Evolutionary conservation across 345 rosid genomes (phyloP), one percentile per base, ranked within the genome.

Genomic region (Erodium maritimum): DNA sequence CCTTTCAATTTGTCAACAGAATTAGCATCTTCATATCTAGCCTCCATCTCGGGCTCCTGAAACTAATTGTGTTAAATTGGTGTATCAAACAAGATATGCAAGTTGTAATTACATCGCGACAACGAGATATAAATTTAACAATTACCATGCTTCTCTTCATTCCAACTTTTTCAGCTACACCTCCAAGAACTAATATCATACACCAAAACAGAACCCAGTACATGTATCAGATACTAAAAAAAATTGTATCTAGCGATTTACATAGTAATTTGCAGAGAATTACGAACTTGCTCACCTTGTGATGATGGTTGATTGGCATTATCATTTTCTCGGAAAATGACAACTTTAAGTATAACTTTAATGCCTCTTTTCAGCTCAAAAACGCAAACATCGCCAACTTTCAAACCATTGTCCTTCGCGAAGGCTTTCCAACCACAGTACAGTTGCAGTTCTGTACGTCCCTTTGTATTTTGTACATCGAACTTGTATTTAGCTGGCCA

Each of bases 361-460:
- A 19, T 34, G 7, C 34, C 52, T 33, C 17, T 45, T 2, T 9
- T 23, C 54, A 66, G 13, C 56, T 71, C 75, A 46, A 71, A 71
- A 37, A 63, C 62, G 33, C 70, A 59, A 54, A 56, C 55, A 60
- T 71, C 71, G 19, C 68, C 65, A 20, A 62, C 22, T 18, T 18
- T 25, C 50, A 71, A 29, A 20, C n/a, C 19, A 13, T 71, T 62
- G 46, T 57, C 64, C 37, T 23, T 29, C 46, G 22, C 75, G 59
- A 71, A 66, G 21, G 14, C 21, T 46, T 55, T 63, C 71, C 75
- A 71, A 22, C 75, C 65, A 51, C 21, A 0, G 13, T 29, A 0
- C 9, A 66, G 16, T 57, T 29, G 1, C 9, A 66, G 16, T 57
- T 29, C 50, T 52, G 24, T 55, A 1, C 9, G 16, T 21, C 17